Evolutionary conservation across 495 filamentous ascomycete species (phyloP), one percentile per base, ranked within the genome.

Genomic region (Trichoderma reesei): DNA sequence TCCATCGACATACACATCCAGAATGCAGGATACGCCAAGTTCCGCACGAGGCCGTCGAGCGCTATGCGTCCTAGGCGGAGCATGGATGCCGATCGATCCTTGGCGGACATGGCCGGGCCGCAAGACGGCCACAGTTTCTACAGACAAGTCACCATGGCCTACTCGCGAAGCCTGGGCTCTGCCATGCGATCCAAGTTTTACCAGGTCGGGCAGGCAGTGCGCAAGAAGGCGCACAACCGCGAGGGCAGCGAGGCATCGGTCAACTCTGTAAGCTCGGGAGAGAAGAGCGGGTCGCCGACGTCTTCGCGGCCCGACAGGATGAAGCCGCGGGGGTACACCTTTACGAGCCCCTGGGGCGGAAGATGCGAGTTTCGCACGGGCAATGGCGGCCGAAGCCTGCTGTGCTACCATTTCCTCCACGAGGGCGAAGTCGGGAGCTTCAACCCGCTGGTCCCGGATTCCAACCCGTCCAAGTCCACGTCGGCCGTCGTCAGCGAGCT

Each of bases 311-410:
- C 76, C 0, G 78, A 78, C 0, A 56, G 34, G 18, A 67, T 79
- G 7, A 75, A 73, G 59, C 75, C 79, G 10, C 78, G 76, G 54
- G 79, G 78, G 7, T 89, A 86, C 73, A 74, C 83, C 13, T 95
- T 96, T 72, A 70, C 80, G 44, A 90, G 86, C n/a, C 92, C 91
- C 0, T 96, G 92, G 92, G 82, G 89, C 63, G 89, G 90, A 18
- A 81, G 79, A 34, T 96, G 92, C 75, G 88, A 92, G 62, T 96
- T 96, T 73, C 76, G 82, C 6, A 90, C 89, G 4, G 86, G 89
- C 64, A 80, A 84, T 41, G 86, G 83, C 41, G 90, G 91, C 20
- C 82, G 87, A 59, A 86, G 82, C 62, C 75, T 96, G 1, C 90
- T 86, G 72, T 94, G 90, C 78, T 88, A 87, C 64, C 90, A 96